Conservation (phyloP, 129 eudicot genomes). For the Erigeron canadensis region DNA sequence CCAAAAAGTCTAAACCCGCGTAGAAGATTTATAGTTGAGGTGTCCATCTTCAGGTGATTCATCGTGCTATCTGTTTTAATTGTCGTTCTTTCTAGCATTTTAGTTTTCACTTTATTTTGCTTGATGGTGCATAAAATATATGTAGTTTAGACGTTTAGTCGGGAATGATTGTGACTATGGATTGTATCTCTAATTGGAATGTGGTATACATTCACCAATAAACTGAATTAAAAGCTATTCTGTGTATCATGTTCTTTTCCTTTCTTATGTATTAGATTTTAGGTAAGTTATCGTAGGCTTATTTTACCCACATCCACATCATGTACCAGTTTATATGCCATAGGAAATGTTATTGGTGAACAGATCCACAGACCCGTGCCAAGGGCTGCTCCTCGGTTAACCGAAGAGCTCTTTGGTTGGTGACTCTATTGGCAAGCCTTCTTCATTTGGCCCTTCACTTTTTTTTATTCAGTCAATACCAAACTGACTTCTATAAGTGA, state of each 20-base stretch:
- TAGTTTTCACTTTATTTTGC: neutral
- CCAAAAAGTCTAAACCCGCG: neutral
- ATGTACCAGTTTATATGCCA: neutral
- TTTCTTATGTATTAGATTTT: neutral
- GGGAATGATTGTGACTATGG: neutral
- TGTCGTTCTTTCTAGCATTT: neutral
- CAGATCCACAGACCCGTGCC: neutral
- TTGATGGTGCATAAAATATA: neutral
- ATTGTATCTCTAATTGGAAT: neutral
- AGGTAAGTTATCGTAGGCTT: neutral
- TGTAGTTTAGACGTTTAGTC: neutral
- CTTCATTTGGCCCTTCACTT: too few relatives aligned
- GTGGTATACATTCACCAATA: neutral
- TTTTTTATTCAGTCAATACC: too few relatives aligned
- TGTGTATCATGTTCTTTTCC: neutral
- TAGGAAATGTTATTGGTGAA: neutral
- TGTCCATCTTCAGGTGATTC: conserved; percentile 2
- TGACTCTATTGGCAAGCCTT: too few relatives aligned
- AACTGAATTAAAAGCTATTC: neutral
- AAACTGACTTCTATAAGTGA: too few relatives aligned
- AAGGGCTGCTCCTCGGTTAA: neutral
- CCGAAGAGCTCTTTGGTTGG: neutral
- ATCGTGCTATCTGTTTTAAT: conserved; percentile 7
- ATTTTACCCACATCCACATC: neutral
- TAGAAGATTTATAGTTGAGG: neutral